phyloP scores from a whole-genome alignment of 352 stramenopile species.

The Phytopythium aichiense region DNA sequence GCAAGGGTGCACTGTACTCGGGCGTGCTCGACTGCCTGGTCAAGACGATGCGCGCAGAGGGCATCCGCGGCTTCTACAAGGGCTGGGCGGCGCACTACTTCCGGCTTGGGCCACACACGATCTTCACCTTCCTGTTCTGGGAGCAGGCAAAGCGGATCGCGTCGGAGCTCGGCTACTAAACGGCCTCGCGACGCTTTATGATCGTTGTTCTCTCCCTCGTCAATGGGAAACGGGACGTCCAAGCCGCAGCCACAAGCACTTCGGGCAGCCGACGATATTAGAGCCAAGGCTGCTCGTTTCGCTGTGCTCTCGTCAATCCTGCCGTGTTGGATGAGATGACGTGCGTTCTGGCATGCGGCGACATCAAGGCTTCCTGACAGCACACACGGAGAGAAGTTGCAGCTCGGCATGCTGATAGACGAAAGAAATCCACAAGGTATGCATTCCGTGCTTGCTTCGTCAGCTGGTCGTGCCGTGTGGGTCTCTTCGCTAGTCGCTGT shows the following conservation, averaged over 20 bases:
- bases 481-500: background rate
- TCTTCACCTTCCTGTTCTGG: constrained; percentile 88
- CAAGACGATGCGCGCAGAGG: constrained; percentile 79
- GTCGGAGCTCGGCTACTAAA: constrained; percentile 57
- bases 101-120: constrained; percentile 77
- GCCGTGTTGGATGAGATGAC: background rate
- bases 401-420: constrained; percentile 2
- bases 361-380: background rate
- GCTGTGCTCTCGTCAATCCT: background rate
- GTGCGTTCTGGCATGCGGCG: background rate
- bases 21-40: constrained; percentile 69
- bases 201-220: background rate
- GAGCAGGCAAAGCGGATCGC: constrained; percentile 78
- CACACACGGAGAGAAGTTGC: background rate
- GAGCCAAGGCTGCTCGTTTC: background rate
- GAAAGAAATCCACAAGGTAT: constrained; percentile 7
- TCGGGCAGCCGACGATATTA: background rate
- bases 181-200: background rate
- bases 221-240: background rate
- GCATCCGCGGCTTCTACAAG: constrained; percentile 83
- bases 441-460: constrained; percentile 3
- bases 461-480: background rate
- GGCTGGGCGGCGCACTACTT: constrained; percentile 87
- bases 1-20: constrained; percentile 78
- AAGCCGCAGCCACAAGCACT: background rate